A percentile compares a stretch with the other conserved stretches of the same genome.
These are phyloP conservation scores for Salvia miltiorrhiza DNA, from an alignment of 257 asterid genomes.

Conservation along the genomic window DNA sequence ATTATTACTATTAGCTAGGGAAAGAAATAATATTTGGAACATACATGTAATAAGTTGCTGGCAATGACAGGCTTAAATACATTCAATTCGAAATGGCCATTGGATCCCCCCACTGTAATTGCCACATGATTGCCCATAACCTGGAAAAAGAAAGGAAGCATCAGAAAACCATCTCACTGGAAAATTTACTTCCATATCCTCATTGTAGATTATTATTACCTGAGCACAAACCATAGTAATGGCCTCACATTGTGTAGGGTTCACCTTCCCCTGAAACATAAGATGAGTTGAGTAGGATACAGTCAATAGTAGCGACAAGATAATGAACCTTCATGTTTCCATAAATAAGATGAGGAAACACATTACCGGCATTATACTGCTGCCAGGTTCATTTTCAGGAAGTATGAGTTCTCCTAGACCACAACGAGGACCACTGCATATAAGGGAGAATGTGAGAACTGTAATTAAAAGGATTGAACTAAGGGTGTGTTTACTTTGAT, in stretches of 20 bases:
- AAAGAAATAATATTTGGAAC: constrained; percentile 10
- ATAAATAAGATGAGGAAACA: constrained; percentile 19
- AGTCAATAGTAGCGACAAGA: constrained; percentile 5
- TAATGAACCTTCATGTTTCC: background rate
- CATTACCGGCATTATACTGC: constrained; percentile 98
- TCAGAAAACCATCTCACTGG: constrained; percentile 1
- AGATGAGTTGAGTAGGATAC: constrained; percentile 17
- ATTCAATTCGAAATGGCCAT: constrained; percentile 94
- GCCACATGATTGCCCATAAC: constrained; percentile 95
- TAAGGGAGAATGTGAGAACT: constrained; percentile 22
- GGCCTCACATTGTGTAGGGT: constrained; percentile 98
- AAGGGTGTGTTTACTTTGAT: too few relatives aligned
- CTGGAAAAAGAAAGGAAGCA: constrained; percentile 29
- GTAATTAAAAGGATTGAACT: constrained; percentile 6
- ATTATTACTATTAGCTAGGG: background rate
- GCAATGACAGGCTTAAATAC: constrained; percentile 96
- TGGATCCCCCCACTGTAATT: constrained; percentile 87
- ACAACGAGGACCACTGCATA: constrained; percentile 94
- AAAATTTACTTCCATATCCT: constrained; percentile 1
- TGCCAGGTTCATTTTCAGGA: constrained; percentile 99
- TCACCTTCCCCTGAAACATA: constrained; percentile 84
- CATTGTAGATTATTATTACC: constrained; percentile 40
- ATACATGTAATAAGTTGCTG: constrained; percentile 81
- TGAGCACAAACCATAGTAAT: constrained; percentile 98
- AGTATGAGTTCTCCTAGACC: constrained; percentile 97